These are phyloP conservation scores for Fusarium sp. DNA, from an alignment of 2,329 filamentous ascomycete genomes.

Conservation along the genomic window DNA sequence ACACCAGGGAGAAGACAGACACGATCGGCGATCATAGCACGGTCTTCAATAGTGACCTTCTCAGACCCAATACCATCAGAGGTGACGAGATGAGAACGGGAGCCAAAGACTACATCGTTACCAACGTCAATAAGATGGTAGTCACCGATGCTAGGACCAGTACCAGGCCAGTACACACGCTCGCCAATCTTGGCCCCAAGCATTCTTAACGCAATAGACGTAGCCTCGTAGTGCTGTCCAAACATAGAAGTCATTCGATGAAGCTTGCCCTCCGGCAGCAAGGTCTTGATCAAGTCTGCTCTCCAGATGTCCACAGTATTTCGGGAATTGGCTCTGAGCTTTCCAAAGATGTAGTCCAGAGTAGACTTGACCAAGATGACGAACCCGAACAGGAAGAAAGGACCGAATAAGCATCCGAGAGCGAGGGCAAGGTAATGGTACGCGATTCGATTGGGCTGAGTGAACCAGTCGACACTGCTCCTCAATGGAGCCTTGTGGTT, in stretches of 20 bases:
- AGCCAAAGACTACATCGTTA: constrained; percentile 1
- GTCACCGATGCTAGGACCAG: neutral
- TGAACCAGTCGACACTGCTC: constrained; percentile 9
- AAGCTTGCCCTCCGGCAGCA: neutral
- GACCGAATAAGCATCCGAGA: neutral
- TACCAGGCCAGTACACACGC: constrained; percentile 11
- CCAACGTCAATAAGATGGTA: neutral
- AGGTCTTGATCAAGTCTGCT: neutral
- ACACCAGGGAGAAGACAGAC: neutral
- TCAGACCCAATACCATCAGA: neutral
- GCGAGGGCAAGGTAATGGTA: constrained; percentile 1
- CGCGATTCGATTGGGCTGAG: neutral
- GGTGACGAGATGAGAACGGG: neutral
- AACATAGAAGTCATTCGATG: neutral
- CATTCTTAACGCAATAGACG: neutral
- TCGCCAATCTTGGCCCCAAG: neutral
- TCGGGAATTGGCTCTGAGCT: neutral
- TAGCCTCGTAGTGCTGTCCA: constrained; percentile 5
- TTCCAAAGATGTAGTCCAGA: neutral
- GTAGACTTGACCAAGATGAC: neutral
- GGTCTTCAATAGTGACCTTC: neutral
- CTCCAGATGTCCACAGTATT: neutral
- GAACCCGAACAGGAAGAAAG: constrained; percentile 3
- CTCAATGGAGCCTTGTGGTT: neutral
- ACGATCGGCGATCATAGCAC: constrained; percentile 9